These are phyloP conservation scores for Trifolium dubium DNA, from an alignment of 306 rosid genomes.

Conservation along the genomic window DNA sequence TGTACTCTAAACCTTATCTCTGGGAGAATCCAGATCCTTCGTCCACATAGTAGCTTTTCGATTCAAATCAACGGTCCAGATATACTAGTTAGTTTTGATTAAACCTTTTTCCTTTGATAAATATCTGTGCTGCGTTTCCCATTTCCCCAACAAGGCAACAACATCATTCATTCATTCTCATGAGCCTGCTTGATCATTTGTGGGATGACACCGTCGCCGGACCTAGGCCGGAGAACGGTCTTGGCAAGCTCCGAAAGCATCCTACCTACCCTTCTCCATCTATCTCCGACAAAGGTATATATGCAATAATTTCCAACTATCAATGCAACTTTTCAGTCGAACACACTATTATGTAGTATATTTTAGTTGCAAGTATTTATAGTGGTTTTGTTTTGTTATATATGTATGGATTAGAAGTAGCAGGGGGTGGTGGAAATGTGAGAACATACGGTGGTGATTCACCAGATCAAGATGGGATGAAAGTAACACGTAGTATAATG, in stretches of 20 bases:
- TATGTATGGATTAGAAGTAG: too few relatives aligned
- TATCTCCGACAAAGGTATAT: constrained; percentile 64
- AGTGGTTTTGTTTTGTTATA: too few relatives aligned
- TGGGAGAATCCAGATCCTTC: constrained; percentile 48
- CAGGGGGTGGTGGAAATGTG: constrained; percentile 53
- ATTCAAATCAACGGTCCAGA: constrained; percentile 47
- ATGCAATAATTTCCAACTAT: too few relatives aligned
- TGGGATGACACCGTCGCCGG: constrained; percentile 99
- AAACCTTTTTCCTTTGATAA: constrained; percentile 42
- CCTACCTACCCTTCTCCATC: constrained; percentile 52
- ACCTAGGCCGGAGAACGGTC: constrained; percentile 83
- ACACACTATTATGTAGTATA: background rate
- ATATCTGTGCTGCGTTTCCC: constrained; percentile 33
- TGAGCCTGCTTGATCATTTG: constrained; percentile 91
- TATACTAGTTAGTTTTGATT: constrained; percentile 53
- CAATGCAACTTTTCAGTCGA: too few relatives aligned
- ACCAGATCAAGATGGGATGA: constrained; percentile 48
- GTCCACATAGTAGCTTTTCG: constrained; percentile 34
- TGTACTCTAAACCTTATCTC: constrained; percentile 61
- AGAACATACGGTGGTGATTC: constrained; percentile 59
- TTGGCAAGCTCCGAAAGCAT: constrained; percentile 81
- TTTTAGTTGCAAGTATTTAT: background rate
- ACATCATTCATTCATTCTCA: constrained; percentile 13
- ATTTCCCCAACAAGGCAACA: background rate
- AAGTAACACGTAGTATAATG: constrained; percentile 89